These are phyloP conservation scores for Stemphylium beticola DNA, from an alignment of 2,329 filamentous ascomycete species.

Conservation along the genomic window DNA sequence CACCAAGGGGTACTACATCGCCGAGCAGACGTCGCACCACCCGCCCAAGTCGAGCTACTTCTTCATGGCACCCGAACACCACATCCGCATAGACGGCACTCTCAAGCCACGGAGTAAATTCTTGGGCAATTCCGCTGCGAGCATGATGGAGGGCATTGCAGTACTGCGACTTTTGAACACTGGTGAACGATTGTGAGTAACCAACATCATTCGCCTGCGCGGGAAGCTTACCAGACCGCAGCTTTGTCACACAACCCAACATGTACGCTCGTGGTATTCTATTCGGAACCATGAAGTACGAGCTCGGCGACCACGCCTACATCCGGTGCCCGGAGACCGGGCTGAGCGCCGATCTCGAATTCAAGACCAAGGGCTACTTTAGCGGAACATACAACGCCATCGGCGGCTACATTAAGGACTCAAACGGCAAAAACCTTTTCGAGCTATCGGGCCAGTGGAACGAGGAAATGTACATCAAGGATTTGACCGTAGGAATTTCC, in stretches of 20 bases:
- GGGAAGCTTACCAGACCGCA: slow-evolving; percentile 47
- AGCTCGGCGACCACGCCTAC: slow-evolving; percentile 94
- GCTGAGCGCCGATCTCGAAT: slow-evolving; percentile 89
- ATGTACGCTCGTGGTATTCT: slow-evolving; percentile 98
- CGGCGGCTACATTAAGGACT: slow-evolving; percentile 86
- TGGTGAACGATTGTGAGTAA: slow-evolving; percentile 81
- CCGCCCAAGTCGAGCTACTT: slow-evolving; percentile 99
- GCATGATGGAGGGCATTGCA: slow-evolving; percentile 96
- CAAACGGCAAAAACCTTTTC: slow-evolving; percentile 84
- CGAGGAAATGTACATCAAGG: slow-evolving; percentile 91
- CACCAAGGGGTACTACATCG: slow-evolving; percentile 91
- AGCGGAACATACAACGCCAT: slow-evolving; percentile 96
- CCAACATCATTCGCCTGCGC: not conserved
- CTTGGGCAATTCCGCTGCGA: slow-evolving; percentile 94
- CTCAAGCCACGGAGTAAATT: slow-evolving; percentile 95
- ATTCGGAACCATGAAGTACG: slow-evolving; percentile 99
- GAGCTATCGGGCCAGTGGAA: slow-evolving; percentile 92
- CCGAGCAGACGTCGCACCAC: slow-evolving; percentile 97
- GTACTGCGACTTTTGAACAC: slow-evolving; percentile 83
- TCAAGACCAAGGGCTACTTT: slow-evolving; percentile 98
- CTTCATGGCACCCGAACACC: slow-evolving; percentile 92
- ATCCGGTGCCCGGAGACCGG: slow-evolving; percentile 89
- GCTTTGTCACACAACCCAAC: slow-evolving; percentile 93
- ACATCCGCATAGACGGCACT: slow-evolving; percentile 94
- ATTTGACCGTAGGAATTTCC: slow-evolving; percentile 67